Conservation (phyloP, 1,139 yeast genomes). For the Hyphopichia pseudoburtonii region DNA sequence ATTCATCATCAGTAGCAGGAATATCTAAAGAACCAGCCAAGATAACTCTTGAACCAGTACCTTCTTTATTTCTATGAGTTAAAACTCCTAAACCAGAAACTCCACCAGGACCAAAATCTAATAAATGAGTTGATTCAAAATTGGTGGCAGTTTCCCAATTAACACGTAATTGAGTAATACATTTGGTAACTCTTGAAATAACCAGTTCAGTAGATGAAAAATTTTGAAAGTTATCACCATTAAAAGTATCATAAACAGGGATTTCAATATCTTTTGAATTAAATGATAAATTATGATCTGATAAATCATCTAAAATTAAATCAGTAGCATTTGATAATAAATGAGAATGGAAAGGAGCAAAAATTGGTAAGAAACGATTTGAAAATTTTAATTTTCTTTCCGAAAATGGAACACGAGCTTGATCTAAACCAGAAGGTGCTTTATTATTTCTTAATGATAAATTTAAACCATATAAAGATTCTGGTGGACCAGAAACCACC, state of each 20-base stretch:
- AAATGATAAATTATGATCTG: conserved; percentile 55
- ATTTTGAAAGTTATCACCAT: conserved; percentile 74
- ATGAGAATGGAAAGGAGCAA: conserved; percentile 96
- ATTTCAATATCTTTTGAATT: conserved; percentile 57
- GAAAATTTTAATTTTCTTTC: conserved; percentile 92
- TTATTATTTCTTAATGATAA: conserved; percentile 88
- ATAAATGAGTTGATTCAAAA: conserved; percentile 78
- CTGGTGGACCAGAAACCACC: conserved; percentile 98
- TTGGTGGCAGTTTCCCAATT: conserved; percentile 91
- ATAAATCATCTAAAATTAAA: conserved; percentile 64
- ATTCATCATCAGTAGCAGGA: conserved; percentile 64
- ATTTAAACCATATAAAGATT: conserved; percentile 95
- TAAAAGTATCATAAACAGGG: conserved; percentile 90
- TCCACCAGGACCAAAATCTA: conserved; percentile 99
- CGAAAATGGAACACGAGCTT: conserved; percentile 88
- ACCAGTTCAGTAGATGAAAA: conserved; percentile 39
- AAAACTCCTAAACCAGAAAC: conserved; percentile 93
- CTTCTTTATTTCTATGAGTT: conserved; percentile 97
- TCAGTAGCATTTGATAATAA: conserved; percentile 73
- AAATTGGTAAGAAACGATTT: conserved; percentile 90
- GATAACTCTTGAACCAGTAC: conserved; percentile 94
- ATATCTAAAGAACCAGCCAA: conserved; percentile 89
- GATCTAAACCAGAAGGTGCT: conserved; percentile 93
- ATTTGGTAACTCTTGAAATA: conserved; percentile 59
- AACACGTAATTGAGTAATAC: conserved; percentile 87